A percentile compares a stretch with the other conserved stretches of the same genome.
Conservation (phyloP, 257 asterid genomes). For the Petunia axillaris region DNA sequence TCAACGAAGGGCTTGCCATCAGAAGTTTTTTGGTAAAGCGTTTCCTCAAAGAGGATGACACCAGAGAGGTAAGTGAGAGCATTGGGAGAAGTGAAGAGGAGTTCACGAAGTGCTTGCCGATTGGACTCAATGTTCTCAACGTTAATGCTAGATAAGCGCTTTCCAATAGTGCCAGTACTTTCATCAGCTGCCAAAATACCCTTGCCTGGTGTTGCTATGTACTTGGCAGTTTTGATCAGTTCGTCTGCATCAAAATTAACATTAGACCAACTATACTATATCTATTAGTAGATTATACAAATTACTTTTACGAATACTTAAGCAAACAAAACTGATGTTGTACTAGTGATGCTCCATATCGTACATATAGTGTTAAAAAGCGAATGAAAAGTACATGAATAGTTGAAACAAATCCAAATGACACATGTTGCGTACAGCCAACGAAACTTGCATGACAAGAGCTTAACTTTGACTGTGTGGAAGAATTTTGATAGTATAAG, state of each 20-base stretch:
- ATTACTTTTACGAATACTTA: no score
- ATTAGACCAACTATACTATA: background rate
- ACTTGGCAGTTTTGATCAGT: conserved; percentile 80
- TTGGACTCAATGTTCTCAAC: conserved; percentile 83
- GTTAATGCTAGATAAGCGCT: conserved; percentile 71
- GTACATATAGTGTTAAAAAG: background rate
- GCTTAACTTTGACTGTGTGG: no score
- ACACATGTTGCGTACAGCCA: no score
- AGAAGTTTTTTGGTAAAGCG: conserved; percentile 75
- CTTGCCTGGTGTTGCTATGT: conserved; percentile 84
- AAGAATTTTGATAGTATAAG: no score
- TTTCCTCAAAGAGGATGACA: conserved; percentile 87
- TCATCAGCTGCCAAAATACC: conserved; percentile 92
- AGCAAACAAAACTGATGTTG: background rate
- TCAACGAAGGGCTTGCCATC: conserved; percentile 82
- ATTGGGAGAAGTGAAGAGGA: conserved; percentile 86
- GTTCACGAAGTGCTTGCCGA: conserved; percentile 86
- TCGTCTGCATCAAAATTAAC: conserved; percentile 48
- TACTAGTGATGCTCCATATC: background rate
- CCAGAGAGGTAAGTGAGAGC: conserved; percentile 78
- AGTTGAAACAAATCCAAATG: no score
- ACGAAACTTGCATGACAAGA: no score
- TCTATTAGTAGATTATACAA: background rate
- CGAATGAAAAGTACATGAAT: no score
- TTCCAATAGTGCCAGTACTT: conserved; percentile 90